phyloP scores from a whole-genome alignment of 805 yeast species.

The Myxozyma melibiosi region DNA sequence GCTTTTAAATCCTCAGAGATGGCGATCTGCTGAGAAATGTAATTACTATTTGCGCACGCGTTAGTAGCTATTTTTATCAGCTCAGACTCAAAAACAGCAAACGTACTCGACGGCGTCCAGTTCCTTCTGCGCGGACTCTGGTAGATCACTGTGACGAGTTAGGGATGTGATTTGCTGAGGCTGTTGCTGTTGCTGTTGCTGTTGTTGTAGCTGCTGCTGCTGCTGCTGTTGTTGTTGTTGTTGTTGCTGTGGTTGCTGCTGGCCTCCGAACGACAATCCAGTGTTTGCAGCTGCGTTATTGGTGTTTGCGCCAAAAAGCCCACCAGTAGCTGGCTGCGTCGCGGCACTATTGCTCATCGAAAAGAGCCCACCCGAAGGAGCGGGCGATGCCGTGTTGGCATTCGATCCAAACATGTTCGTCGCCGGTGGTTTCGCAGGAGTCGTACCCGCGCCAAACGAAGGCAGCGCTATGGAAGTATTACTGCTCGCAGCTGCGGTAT shows the following conservation, averaged over 20 bases:
- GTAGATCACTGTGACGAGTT: slow-evolving; percentile 61
- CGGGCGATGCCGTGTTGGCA: not conserved
- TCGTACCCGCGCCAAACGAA: not conserved
- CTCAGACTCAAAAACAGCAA: not conserved
- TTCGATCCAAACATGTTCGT: slow-evolving; percentile 16
- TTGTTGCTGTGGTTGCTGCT: slow-evolving; percentile 2
- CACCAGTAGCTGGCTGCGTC: not conserved
- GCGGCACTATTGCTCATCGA: not conserved
- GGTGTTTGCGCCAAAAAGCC: slow-evolving; percentile 12
- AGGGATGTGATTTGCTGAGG: slow-evolving; percentile 50
- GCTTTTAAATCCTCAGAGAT: slow-evolving; percentile 55
- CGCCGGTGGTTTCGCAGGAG: slow-evolving; percentile 7
- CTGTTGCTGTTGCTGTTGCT: slow-evolving; percentile 10
- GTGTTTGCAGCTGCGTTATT: not conserved
- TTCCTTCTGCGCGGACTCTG: slow-evolving; percentile 55
- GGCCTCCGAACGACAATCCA: not conserved
- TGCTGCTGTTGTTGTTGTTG: slow-evolving; percentile 2
- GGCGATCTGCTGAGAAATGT: slow-evolving; percentile 56
- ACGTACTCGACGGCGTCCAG: slow-evolving; percentile 53
- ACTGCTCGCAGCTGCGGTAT: not conserved
- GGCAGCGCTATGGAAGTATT: not conserved
- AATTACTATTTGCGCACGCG: slow-evolving; percentile 38
- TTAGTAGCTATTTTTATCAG: not conserved
- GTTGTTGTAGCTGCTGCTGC: slow-evolving; percentile 1
- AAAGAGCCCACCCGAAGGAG: not conserved